These are phyloP conservation scores for Paramecium pentaurelia DNA, from an alignment of 73 alveolate species.

Conservation along the genomic window DNA sequence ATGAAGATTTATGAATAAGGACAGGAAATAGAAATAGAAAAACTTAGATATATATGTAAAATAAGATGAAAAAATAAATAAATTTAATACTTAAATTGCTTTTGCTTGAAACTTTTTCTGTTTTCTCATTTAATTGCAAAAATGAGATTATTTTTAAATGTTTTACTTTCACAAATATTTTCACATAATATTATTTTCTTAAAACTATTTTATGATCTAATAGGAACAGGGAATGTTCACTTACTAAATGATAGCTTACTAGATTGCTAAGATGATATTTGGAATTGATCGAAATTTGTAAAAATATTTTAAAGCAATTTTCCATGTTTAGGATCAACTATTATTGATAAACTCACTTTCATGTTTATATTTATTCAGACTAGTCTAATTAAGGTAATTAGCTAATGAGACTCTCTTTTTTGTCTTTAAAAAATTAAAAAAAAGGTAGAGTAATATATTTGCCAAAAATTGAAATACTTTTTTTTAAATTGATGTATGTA, in stretches of 20 bases:
- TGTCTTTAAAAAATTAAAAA: neutral
- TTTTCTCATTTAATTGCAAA: neutral
- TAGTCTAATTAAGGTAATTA: neutral
- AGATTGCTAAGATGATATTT: neutral
- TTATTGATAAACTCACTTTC: neutral
- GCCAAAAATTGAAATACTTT: neutral
- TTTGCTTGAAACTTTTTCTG: neutral
- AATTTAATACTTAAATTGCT: no score
- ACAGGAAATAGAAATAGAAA: neutral
- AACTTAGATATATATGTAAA: neutral
- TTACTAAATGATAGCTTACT: conserved; percentile 58
- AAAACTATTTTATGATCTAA: no score
- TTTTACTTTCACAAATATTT: neutral
- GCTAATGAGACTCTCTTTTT: neutral
- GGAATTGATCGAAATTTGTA: neutral
- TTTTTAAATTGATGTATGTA: neutral
- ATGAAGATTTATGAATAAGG: neutral
- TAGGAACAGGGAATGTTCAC: neutral
- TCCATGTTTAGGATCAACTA: neutral
- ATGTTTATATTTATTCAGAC: neutral
- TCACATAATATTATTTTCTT: neutral
- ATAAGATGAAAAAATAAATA: neutral
- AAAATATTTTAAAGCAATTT: neutral
- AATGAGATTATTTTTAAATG: no score
- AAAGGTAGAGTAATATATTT: neutral